Evolutionary conservation across 306 rosid genomes (phyloP).

Genomic region (Calophaca sinica): DNA sequence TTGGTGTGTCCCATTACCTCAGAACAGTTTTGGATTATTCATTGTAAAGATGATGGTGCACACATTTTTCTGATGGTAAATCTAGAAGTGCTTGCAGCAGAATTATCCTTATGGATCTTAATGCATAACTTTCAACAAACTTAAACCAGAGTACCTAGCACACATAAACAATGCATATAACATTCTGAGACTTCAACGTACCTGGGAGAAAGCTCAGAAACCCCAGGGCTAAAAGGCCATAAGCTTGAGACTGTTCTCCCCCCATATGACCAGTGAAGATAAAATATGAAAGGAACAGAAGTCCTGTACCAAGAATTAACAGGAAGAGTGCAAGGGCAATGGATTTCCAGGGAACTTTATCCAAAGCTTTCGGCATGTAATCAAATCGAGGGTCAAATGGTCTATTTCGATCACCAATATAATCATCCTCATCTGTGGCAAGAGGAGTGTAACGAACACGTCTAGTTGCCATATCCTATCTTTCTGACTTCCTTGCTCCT

Average conservation of each 20-base stretch:
- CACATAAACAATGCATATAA: conserved; percentile 26
- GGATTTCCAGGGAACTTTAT: conserved; percentile 96
- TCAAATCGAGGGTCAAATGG: conserved; percentile 86
- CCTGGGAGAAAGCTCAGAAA: conserved; percentile 95
- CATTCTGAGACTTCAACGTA: conserved; percentile 43
- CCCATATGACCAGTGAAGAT: conserved; percentile 94
- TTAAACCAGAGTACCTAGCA: conserved; percentile 19
- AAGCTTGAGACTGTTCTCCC: conserved; percentile 90
- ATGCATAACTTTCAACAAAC: conserved; percentile 27
- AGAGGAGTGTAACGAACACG: conserved; percentile 74
- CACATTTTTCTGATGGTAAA: conserved; percentile 25
- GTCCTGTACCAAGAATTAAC: conserved; percentile 71
- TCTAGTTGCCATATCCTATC: conserved; percentile 67
- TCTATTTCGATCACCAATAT: conserved; percentile 47
- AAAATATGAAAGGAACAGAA: conserved; percentile 85
- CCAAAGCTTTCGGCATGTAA: conserved; percentile 77
- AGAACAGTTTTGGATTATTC: conserved; percentile 22
- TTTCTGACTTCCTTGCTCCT: conserved; percentile 24
- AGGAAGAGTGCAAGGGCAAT: conserved; percentile 85
- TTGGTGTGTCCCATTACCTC: background rate
- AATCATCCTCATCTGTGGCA: conserved; percentile 64
- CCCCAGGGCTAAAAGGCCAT: conserved; percentile 87
- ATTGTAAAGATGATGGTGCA: conserved; percentile 9
- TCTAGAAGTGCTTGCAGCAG: background rate
- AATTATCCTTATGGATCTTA: conserved; percentile 3